These are phyloP conservation scores for Tremella yokohamensis DNA, from an alignment of 768 basidiomycete species.

Conservation along the genomic window DNA sequence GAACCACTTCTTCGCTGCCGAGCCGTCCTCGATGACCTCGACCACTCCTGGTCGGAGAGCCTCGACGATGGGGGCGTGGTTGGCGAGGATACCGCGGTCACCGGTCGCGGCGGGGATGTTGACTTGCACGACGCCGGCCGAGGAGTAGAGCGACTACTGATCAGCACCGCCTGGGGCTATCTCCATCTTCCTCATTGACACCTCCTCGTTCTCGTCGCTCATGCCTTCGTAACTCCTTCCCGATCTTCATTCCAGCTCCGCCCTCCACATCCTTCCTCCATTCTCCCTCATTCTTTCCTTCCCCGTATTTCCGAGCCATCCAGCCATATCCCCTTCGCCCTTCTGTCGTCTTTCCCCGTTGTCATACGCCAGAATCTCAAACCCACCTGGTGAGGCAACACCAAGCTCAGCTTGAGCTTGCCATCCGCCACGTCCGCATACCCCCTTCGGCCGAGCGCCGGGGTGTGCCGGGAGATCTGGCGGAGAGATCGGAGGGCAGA, in stretches of 20 bases:
- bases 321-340: too few relatives aligned
- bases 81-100: slow-evolving; percentile 98
- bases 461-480: slow-evolving; percentile 11
- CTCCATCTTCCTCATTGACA: too few relatives aligned
- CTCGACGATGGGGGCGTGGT: slow-evolving; percentile 97
- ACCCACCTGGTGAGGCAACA: slow-evolving; percentile 89
- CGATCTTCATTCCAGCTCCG: too few relatives aligned
- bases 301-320: too few relatives aligned
- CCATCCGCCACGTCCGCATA: slow-evolving; percentile 82
- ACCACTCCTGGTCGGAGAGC: slow-evolving; percentile 88
- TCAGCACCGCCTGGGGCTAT: too few relatives aligned
- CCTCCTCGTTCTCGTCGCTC: too few relatives aligned
- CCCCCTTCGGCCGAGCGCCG: slow-evolving; percentile 62
- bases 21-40: slow-evolving; percentile 78
- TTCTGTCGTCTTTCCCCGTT: too few relatives aligned
- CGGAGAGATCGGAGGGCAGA: slow-evolving; percentile 33
- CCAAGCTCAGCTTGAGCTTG: slow-evolving; percentile 88
- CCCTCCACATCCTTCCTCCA: too few relatives aligned
- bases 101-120: slow-evolving; percentile 90
- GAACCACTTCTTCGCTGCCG: slow-evolving; percentile 89
- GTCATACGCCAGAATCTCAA: not conserved
- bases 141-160: slow-evolving; percentile 78
- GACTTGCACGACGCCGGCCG: slow-evolving; percentile 89
- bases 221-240: too few relatives aligned
- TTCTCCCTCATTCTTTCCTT: too few relatives aligned